Evolutionary conservation across 345 rosid genomes (phyloP).

Genomic region (Populus pruinosa): DNA sequence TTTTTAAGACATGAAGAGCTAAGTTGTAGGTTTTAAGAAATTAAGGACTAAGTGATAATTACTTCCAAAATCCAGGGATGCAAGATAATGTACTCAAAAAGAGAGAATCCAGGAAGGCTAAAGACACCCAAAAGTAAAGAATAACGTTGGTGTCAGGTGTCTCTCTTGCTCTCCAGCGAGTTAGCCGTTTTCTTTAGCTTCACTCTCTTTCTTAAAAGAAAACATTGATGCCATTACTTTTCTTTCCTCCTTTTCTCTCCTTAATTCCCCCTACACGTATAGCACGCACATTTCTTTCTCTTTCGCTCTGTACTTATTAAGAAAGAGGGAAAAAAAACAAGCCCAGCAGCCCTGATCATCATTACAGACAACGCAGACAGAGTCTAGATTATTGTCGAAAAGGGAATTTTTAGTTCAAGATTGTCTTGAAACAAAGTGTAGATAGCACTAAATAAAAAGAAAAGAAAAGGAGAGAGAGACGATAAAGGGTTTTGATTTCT

Average conservation of each 20-base stretch:
- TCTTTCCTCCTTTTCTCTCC: not conserved
- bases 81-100: not conserved
- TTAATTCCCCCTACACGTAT: conserved; percentile 3
- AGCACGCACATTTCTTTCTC: conserved; percentile 11
- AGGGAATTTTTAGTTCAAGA: not conserved
- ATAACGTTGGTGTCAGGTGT: conserved; percentile 42
- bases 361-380: conserved; percentile 25
- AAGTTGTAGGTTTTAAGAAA: no score
- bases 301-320: conserved; percentile 28
- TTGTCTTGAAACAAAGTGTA: not conserved
- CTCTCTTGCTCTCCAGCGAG: conserved; percentile 3
- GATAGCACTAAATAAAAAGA: not conserved
- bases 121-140: conserved; percentile 17
- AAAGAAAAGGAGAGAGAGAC: not conserved
- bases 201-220: conserved; percentile 19
- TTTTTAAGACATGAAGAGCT: no score
- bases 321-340: not conserved
- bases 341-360: conserved; percentile 26
- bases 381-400: not conserved
- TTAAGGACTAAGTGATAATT: no score
- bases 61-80: no score
- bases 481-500: not conserved
- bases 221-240: conserved; percentile 35
- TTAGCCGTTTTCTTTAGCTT: conserved; percentile 53
- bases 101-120: not conserved